A percentile compares a stretch with the other conserved stretches of the same genome.
Evolutionary conservation across 208 protist species (phyloP).

Genomic region (Leishmania guyanensis): DNA sequence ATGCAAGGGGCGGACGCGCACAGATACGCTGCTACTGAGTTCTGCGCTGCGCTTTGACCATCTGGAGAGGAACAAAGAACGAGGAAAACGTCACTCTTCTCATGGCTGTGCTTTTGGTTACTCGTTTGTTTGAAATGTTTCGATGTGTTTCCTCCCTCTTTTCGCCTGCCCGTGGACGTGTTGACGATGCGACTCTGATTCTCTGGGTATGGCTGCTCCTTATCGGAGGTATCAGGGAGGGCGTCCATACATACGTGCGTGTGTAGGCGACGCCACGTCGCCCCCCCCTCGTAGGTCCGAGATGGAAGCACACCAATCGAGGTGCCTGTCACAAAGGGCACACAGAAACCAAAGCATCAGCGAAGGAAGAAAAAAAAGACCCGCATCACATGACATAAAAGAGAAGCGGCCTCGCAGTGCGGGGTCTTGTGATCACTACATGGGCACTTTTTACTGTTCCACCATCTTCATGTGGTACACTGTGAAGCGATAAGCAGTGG

Average conservation of each 20-base stretch:
- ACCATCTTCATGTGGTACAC: not conserved
- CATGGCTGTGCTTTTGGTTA: not conserved
- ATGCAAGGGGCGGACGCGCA: not conserved
- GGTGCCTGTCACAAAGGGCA: not conserved
- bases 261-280: not conserved
- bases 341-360: not conserved
- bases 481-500: not conserved
- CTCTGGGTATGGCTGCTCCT: not conserved
- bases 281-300: not conserved
- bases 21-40: not conserved
- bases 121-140: not conserved
- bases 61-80: not conserved
- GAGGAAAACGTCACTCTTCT: not conserved
- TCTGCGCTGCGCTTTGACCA: not conserved
- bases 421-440: not conserved
- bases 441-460: not conserved
- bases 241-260: not conserved
- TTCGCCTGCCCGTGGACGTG: not conserved
- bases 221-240: not conserved
- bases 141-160: not conserved
- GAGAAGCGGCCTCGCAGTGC: not conserved
- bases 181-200: not conserved
- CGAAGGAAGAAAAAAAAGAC: not conserved
- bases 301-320: not conserved
- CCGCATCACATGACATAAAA: not conserved